Evolutionary conservation across 495 filamentous ascomycete species (phyloP).

Genomic region (Penicillium cosmopolitanum): DNA sequence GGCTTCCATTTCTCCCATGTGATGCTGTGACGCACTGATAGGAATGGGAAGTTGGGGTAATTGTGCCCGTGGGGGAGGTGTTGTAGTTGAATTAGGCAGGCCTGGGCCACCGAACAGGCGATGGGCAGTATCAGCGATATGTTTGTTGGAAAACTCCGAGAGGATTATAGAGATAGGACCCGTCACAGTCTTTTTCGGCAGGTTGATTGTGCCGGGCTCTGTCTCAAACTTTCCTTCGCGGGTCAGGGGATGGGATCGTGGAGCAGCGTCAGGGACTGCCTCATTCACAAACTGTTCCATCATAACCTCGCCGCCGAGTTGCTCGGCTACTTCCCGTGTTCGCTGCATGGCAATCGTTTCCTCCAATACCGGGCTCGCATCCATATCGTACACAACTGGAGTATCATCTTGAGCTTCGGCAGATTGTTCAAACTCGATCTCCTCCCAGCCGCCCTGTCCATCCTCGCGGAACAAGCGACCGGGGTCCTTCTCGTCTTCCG

Average conservation of each 20-base stretch:
- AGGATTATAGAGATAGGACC: constrained; percentile 69
- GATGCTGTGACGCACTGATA: constrained; percentile 68
- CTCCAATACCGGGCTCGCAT: constrained; percentile 28
- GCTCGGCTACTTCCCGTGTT: constrained; percentile 49
- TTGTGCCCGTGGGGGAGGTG: constrained; percentile 51
- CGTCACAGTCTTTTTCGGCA: constrained; percentile 68
- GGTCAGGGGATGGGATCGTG: constrained; percentile 66
- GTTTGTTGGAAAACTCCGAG: constrained; percentile 66
- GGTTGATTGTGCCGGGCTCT: constrained; percentile 67
- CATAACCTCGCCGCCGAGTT: constrained; percentile 52
- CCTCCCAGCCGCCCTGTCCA: constrained; percentile 61
- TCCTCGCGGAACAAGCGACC: constrained; percentile 59
- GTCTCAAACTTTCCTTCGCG: constrained; percentile 65
- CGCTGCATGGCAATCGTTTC: constrained; percentile 43
- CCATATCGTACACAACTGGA: constrained; percentile 48
- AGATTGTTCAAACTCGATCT: constrained; percentile 54
- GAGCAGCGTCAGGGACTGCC: constrained; percentile 48
- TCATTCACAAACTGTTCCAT: constrained; percentile 52
- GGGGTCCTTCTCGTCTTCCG: constrained; percentile 37
- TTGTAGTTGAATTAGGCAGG: constrained; percentile 72
- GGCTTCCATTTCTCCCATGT: constrained; percentile 85
- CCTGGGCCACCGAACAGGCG: constrained; percentile 72
- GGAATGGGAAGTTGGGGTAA: constrained; percentile 68
- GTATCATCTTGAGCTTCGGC: constrained; percentile 27
- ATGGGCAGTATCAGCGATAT: constrained; percentile 70